phyloP scores from a whole-genome alignment of 2,329 filamentous ascomycete species.

The Thyridium curvatum region DNA sequence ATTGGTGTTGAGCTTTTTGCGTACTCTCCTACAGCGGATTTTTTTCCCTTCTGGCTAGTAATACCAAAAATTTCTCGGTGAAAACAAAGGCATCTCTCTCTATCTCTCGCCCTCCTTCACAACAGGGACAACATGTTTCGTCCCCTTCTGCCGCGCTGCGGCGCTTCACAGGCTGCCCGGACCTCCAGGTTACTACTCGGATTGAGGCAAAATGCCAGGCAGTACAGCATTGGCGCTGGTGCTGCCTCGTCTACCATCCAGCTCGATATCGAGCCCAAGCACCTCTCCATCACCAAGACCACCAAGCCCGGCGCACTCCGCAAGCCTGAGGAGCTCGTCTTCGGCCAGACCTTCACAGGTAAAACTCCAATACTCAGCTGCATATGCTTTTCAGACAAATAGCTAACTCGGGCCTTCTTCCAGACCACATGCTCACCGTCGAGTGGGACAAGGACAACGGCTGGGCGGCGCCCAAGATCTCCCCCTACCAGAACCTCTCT shows the following conservation, averaged over 20 bases:
- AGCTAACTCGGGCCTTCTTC: neutral
- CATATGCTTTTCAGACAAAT: no score
- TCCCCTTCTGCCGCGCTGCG: constrained; percentile 33
- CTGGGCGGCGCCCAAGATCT: constrained; percentile 78
- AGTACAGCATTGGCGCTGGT: constrained; percentile 48
- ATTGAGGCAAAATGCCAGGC: constrained; percentile 27
- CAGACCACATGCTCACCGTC: constrained; percentile 94
- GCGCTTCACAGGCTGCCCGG: constrained; percentile 22
- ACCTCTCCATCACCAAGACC: constrained; percentile 69
- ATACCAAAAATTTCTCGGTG: no score
- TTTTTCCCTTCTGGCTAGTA: neutral
- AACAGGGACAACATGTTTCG: constrained; percentile 33
- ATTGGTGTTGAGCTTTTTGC: no score
- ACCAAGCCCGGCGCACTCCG: constrained; percentile 66
- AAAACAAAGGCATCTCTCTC: neutral
- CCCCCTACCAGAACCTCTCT: constrained; percentile 93
- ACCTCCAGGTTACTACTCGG: constrained; percentile 23
- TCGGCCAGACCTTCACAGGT: constrained; percentile 90
- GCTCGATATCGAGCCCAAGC: constrained; percentile 68
- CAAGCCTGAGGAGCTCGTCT: constrained; percentile 77
- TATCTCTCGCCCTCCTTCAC: neutral
- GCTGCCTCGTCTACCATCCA: constrained; percentile 46
- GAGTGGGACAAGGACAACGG: constrained; percentile 86
- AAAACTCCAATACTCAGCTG: no score
- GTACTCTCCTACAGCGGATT: no score